These are phyloP conservation scores for Trichoderma sp. DNA, from an alignment of 2,329 filamentous ascomycete species.

Conservation along the genomic window DNA sequence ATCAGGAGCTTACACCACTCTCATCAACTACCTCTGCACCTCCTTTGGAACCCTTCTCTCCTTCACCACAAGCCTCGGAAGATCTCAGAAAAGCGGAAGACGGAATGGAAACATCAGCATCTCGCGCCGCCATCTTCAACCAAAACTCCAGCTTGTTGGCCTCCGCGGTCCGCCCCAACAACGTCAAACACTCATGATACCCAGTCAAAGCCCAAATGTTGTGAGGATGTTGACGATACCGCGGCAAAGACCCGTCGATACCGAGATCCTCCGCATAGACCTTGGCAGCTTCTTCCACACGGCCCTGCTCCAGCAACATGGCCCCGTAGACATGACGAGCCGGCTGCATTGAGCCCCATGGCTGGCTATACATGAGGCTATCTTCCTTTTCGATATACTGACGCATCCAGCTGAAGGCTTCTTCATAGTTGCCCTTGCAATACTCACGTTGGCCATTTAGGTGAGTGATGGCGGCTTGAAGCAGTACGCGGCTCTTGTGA, in stretches of 20 bases:
- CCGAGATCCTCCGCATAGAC: constrained; percentile 64
- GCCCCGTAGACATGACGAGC: constrained; percentile 69
- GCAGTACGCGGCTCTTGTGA: constrained; percentile 44
- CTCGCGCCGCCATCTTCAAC: constrained; percentile 54
- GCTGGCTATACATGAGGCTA: constrained; percentile 67
- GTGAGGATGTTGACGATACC: constrained; percentile 66
- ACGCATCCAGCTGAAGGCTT: constrained; percentile 60
- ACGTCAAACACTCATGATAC: constrained; percentile 63
- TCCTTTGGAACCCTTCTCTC: background rate
- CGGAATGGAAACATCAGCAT: constrained; percentile 60
- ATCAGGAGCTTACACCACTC: background rate
- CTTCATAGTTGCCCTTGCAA: constrained; percentile 58
- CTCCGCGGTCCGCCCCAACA: constrained; percentile 40
- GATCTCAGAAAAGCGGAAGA: constrained; percentile 29
- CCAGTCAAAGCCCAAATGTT: constrained; percentile 76
- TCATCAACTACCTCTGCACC: background rate
- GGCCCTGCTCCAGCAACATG: constrained; percentile 65
- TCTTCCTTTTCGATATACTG: constrained; percentile 61
- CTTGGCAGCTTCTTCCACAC: constrained; percentile 54
- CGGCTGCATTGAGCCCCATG: constrained; percentile 77
- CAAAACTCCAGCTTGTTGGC: constrained; percentile 42
- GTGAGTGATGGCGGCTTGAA: constrained; percentile 64
- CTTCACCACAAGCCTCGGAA: no score
- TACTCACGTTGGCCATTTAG: constrained; percentile 73
- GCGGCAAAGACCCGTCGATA: constrained; percentile 56